These are phyloP conservation scores for Penicillium sp. DNA, from an alignment of 2,329 filamentous ascomycete genomes.

Conservation along the genomic window DNA sequence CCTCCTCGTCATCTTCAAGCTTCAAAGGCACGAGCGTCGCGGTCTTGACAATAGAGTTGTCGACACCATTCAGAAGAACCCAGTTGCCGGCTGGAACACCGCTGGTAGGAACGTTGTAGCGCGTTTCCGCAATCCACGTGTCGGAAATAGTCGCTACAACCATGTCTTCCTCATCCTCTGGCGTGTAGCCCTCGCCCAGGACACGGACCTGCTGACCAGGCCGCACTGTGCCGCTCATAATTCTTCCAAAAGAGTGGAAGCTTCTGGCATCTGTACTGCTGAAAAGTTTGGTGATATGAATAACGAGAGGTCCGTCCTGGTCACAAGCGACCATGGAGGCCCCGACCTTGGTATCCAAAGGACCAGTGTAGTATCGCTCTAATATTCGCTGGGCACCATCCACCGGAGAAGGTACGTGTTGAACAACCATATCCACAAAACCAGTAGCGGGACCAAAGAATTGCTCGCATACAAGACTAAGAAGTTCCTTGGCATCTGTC, in stretches of 20 bases:
- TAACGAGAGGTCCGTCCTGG: constrained; percentile 84
- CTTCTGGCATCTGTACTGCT: constrained; percentile 85
- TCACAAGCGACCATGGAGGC: constrained; percentile 78
- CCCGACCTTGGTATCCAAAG: constrained; percentile 76
- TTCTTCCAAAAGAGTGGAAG: constrained; percentile 86
- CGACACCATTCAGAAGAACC: constrained; percentile 86
- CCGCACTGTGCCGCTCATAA: constrained; percentile 86
- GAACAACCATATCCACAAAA: constrained; percentile 92
- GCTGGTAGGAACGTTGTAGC: constrained; percentile 88
- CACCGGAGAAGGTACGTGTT: constrained; percentile 83
- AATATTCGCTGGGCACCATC: constrained; percentile 74
- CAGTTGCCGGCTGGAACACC: constrained; percentile 92
- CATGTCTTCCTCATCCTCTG: constrained; percentile 99
- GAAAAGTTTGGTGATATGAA: constrained; percentile 92
- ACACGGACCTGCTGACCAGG: constrained; percentile 83
- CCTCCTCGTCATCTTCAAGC: constrained; percentile 83
- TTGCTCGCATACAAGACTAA: constrained; percentile 87
- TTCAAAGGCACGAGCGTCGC: constrained; percentile 82
- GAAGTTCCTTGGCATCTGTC: constrained; percentile 80
- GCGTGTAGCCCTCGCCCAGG: constrained; percentile 89
- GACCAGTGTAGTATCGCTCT: constrained; percentile 88
- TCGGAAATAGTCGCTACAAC: constrained; percentile 77
- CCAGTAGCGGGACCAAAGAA: constrained; percentile 89
- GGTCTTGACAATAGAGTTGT: constrained; percentile 98
- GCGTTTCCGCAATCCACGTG: constrained; percentile 86